Evolutionary conservation across 108 stramenopile genomes (phyloP).

Genomic region (Nitzschia inconspicua): DNA sequence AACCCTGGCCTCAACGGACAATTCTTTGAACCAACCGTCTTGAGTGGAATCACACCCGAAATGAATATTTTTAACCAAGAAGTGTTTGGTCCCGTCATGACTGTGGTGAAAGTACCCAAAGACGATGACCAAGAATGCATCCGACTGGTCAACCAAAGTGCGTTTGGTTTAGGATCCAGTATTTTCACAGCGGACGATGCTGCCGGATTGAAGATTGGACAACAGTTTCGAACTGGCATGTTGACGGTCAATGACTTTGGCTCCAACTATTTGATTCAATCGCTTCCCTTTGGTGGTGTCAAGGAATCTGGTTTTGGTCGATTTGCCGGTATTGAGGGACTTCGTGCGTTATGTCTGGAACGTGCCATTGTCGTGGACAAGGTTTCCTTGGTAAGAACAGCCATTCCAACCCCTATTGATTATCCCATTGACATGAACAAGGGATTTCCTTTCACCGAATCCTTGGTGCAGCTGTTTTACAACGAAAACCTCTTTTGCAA

Average conservation of each 20-base stretch:
- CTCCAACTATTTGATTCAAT: slow-evolving; percentile 95
- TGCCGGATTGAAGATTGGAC: slow-evolving; percentile 81
- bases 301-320: slow-evolving; percentile 96
- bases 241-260: slow-evolving; percentile 95
- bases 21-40: slow-evolving; percentile 95
- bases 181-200: slow-evolving; percentile 77
- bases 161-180: slow-evolving; percentile 91
- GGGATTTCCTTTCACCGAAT: slow-evolving; percentile 71
- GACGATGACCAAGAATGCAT: slow-evolving; percentile 85
- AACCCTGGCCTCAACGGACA: slow-evolving; percentile 61
- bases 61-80: slow-evolving; percentile 96
- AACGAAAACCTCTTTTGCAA: slow-evolving; percentile 65
- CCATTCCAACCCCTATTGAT: slow-evolving; percentile 84
- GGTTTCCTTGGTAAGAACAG: slow-evolving; percentile 75
- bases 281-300: slow-evolving; percentile 97
- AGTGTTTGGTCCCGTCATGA: slow-evolving; percentile 99
- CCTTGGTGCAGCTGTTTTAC: slow-evolving; percentile 80
- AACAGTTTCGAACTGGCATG: slow-evolving; percentile 93
- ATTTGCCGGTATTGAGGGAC: slow-evolving; percentile 98
- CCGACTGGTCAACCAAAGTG: slow-evolving; percentile 80
- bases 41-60: slow-evolving; percentile 85
- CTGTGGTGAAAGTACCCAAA: slow-evolving; percentile 84
- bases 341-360: slow-evolving; percentile 93
- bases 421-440: slow-evolving; percentile 79
- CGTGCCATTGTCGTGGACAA: slow-evolving; percentile 87